Conservation (phyloP, 2,329 filamentous ascomycete genomes). For the Claviceps paspali region DNA sequence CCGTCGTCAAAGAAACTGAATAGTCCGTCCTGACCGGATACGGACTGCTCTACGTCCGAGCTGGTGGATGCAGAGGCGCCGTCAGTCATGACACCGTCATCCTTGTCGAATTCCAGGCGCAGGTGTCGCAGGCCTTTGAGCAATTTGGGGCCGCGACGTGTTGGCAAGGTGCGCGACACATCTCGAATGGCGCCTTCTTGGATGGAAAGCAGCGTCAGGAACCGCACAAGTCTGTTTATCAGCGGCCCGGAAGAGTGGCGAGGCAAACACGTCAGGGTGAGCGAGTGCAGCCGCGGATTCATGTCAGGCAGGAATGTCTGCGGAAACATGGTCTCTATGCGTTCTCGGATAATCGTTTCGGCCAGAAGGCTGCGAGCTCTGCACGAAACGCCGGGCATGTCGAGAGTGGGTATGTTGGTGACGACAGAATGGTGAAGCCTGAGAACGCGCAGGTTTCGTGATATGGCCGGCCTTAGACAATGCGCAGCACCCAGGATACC, state of each 20-base stretch:
- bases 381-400: constrained; percentile 20
- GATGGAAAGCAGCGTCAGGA: constrained; percentile 28
- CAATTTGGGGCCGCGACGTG: constrained; percentile 25
- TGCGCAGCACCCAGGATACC: constrained; percentile 31
- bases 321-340: constrained; percentile 31
- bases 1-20: constrained; percentile 32
- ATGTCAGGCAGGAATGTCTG: constrained; percentile 35
- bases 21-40: constrained; percentile 21
- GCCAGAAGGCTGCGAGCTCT: constrained; percentile 25
- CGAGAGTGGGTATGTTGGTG: constrained; percentile 35
- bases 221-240: constrained; percentile 28
- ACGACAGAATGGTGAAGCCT: constrained; percentile 45
- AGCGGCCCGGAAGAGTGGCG: constrained; percentile 35
- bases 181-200: constrained; percentile 34
- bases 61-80: constrained; percentile 17
- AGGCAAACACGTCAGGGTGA: constrained; percentile 40
- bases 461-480: constrained; percentile 35
- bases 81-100: constrained; percentile 21
- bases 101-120: constrained; percentile 36
- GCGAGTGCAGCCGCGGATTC: constrained; percentile 36
- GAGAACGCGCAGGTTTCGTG: constrained; percentile 35
- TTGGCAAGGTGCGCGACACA: constrained; percentile 9
- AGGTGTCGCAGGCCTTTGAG: constrained; percentile 38
- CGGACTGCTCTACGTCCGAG: constrained; percentile 26
- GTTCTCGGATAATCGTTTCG: constrained; percentile 27